These are phyloP conservation scores for Bonia amplexicaulis DNA, from an alignment of 176 grass and related monocot species.

Conservation along the genomic window DNA sequence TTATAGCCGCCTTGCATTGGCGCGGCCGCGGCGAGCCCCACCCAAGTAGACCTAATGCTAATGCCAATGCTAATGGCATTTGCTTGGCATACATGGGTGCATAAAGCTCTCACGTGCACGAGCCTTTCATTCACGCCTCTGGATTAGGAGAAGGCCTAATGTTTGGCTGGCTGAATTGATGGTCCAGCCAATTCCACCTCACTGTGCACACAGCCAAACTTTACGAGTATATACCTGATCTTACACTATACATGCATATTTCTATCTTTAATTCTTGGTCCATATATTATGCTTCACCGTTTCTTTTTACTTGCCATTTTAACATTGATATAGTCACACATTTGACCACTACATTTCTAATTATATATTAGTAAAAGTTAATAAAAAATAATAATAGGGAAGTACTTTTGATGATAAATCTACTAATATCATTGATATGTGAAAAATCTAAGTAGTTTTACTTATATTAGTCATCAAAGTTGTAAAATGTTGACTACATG, in stretches of 20 bases:
- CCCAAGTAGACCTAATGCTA: background rate
- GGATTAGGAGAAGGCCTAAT: conserved; percentile 23
- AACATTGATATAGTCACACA: background rate
- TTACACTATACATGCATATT: background rate
- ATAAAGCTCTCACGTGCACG: conserved; percentile 48
- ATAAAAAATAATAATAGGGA: too few species aligned
- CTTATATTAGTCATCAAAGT: background rate
- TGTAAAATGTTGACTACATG: background rate
- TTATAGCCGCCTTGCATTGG: conserved; percentile 25
- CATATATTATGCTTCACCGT: background rate
- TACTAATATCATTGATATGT: background rate
- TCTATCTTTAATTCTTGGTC: background rate
- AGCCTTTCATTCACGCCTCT: conserved; percentile 40
- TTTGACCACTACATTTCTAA: background rate
- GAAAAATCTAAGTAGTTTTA: background rate
- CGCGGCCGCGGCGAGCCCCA: conserved; percentile 21
- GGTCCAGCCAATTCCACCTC: conserved; percentile 51
- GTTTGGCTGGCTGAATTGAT: conserved; percentile 44
- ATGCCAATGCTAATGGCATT: conserved; percentile 5
- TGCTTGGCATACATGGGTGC: conserved; percentile 29
- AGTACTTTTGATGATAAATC: background rate
- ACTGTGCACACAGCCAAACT: background rate
- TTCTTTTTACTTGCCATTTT: background rate
- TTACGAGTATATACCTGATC: background rate
- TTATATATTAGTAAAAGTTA: background rate